Conservation (phyloP, 148 eudicot genomes). For the Camellia granthamiana region DNA sequence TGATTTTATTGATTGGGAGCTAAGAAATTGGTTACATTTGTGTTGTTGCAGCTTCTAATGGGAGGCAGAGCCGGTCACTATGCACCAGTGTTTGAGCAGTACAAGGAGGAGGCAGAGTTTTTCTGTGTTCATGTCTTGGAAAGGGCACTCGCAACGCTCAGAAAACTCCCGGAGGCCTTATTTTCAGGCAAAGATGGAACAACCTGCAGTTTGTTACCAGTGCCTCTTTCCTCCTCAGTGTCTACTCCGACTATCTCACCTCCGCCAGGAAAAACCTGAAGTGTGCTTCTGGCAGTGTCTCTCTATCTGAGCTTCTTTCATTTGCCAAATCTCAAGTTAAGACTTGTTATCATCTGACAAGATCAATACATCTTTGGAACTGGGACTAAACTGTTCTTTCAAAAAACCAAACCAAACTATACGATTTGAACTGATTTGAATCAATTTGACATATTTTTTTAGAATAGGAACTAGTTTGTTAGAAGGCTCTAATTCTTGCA, state of each 20-base stretch:
- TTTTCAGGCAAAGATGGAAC: constrained; percentile 95
- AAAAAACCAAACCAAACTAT: no score
- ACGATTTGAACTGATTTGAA: no score
- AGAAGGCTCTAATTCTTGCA: neutral
- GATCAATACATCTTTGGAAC: neutral
- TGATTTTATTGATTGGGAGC: no score
- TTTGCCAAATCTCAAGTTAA: constrained; percentile 84
- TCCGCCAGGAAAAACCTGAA: constrained; percentile 59
- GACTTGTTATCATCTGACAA: no score
- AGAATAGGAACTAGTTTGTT: neutral
- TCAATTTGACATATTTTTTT: no score
- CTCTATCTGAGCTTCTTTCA: constrained; percentile 64
- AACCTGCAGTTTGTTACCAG: constrained; percentile 94
- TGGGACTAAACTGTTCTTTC: no score
- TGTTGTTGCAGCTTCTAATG: constrained; percentile 67
- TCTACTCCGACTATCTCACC: constrained; percentile 83
- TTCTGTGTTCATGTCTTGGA: constrained; percentile 95
- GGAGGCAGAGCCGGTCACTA: constrained; percentile 64
- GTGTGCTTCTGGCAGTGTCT: constrained; percentile 49
- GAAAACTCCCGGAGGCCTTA: constrained; percentile 89
- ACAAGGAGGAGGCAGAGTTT: constrained; percentile 83
- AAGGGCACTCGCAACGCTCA: constrained; percentile 74
- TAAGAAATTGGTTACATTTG: neutral
- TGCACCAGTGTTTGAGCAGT: constrained; percentile 48
- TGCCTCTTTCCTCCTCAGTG: constrained; percentile 81